These are phyloP conservation scores for Canavalia ensiformis DNA, from an alignment of 306 rosid species.

Conservation along the genomic window DNA sequence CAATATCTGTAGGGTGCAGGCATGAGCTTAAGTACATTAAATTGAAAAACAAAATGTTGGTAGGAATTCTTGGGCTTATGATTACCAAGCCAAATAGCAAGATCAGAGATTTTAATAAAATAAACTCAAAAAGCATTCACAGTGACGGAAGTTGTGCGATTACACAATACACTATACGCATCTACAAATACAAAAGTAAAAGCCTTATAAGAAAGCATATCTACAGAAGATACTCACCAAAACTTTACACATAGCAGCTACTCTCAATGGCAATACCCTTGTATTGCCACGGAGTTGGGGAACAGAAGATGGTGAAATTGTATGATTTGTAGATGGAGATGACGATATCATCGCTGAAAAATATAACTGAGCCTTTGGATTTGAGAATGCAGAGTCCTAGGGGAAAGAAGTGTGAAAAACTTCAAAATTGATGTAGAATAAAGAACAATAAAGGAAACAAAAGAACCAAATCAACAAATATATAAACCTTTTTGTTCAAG, in stretches of 20 bases:
- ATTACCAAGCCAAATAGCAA: conserved; percentile 41
- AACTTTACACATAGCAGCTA: conserved; percentile 84
- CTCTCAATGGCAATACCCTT: conserved; percentile 77
- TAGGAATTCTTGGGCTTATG: conserved; percentile 24
- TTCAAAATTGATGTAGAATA: conserved; percentile 30
- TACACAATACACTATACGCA: neutral
- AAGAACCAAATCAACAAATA: conserved; percentile 34
- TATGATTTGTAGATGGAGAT: conserved; percentile 66
- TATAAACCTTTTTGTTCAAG: conserved; percentile 66
- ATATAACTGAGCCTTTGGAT: conserved; percentile 74
- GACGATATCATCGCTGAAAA: conserved; percentile 68
- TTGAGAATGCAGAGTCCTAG: conserved; percentile 80
- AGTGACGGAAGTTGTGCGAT: conserved; percentile 35
- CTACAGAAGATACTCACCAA: conserved; percentile 71
- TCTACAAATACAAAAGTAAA: neutral
- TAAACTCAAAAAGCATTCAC: conserved; percentile 31
- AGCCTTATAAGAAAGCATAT: conserved; percentile 6
- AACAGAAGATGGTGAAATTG: conserved; percentile 58
- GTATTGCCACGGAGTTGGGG: conserved; percentile 76
- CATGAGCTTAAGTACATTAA: conserved; percentile 34
- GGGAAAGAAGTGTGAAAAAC: conserved; percentile 29
- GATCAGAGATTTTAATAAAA: conserved; percentile 28
- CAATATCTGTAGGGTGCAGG: conserved; percentile 36
- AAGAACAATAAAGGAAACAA: conserved; percentile 16
- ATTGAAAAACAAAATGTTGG: neutral